phyloP scores from a whole-genome alignment of 768 basidiomycete species.

The Lactarius tabidus region DNA sequence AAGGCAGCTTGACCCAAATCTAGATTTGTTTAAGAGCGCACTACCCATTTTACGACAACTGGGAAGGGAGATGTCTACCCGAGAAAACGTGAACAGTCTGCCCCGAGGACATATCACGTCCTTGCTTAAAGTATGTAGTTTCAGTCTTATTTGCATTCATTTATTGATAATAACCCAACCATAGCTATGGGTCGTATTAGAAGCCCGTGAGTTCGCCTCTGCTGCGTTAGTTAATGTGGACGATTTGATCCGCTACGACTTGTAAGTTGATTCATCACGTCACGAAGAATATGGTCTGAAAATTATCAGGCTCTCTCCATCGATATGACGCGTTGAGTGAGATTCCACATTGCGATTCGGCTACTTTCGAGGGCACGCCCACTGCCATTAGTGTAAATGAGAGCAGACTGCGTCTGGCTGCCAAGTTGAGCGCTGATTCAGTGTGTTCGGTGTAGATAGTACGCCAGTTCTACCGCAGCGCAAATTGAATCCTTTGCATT shows the following conservation, averaged over 20 bases:
- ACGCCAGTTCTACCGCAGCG: neutral
- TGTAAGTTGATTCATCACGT: conserved; percentile 47
- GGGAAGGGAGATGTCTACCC: conserved; percentile 84
- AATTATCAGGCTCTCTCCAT: conserved; percentile 46
- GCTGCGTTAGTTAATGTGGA: conserved; percentile 78
- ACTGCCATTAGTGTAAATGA: neutral
- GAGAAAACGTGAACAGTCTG: conserved; percentile 57
- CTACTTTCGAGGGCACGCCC: neutral
- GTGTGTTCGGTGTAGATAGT: neutral
- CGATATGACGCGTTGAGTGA: conserved; percentile 34
- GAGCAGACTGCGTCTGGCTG: neutral
- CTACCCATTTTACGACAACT: conserved; percentile 90
- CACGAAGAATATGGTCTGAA: conserved; percentile 5
- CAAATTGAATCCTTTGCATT: neutral
- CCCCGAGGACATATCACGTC: conserved; percentile 74
- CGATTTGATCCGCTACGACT: conserved; percentile 81
- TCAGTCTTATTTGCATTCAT: neutral
- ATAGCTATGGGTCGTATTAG: conserved; percentile 90
- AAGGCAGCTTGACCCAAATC: conserved; percentile 80
- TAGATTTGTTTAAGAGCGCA: conserved; percentile 95
- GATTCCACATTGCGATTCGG: neutral
- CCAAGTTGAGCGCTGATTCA: no score
- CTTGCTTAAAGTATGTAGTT: conserved; percentile 74
- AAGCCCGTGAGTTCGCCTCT: conserved; percentile 84
- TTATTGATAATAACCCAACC: conserved; percentile 8